Conservation (phyloP, 2,329 filamentous ascomycete species). For the Ceratocystis destructans region DNA sequence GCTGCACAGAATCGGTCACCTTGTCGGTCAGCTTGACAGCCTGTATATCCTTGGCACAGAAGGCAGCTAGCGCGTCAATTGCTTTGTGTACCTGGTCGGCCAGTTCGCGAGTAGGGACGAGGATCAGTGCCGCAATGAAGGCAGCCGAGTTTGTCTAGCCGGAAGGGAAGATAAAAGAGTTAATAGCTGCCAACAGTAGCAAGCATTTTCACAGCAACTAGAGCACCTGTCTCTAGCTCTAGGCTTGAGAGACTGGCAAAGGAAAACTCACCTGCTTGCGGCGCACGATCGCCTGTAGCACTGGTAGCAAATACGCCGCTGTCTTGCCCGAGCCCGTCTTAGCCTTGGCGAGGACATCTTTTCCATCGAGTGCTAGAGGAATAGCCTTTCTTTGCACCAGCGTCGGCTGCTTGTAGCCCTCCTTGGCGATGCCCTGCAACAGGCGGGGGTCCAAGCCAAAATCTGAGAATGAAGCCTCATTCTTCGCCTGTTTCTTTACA, state of each 20-base stretch:
- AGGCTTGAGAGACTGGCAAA: neutral
- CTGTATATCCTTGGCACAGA: conserved; percentile 72
- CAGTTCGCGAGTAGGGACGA: conserved; percentile 88
- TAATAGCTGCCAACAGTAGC: neutral
- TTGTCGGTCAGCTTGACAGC: conserved; percentile 82
- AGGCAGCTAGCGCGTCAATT: conserved; percentile 61
- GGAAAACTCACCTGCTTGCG: conserved; percentile 47
- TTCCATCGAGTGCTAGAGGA: conserved; percentile 71
- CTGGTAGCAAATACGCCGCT: conserved; percentile 81
- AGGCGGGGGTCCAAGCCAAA: conserved; percentile 74
- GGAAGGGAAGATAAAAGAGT: conserved; percentile 15
- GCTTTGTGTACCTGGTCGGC: conserved; percentile 79
- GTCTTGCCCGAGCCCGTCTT: conserved; percentile 97
- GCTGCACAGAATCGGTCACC: conserved; percentile 75
- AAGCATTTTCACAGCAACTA: neutral
- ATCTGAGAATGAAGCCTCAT: conserved; percentile 47
- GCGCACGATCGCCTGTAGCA: conserved; percentile 72
- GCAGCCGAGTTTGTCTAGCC: conserved; percentile 33
- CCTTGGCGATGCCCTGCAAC: conserved; percentile 70
- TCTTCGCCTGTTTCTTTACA: neutral
- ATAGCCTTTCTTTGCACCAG: conserved; percentile 77
- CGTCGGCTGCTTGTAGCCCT: conserved; percentile 78
- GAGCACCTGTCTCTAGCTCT: neutral
- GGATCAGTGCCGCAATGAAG: conserved; percentile 62
- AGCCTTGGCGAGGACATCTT: conserved; percentile 80